Percentiles rank a stretch among this genome's conserved stretches.
Conservation (phyloP, 306 rosid genomes). For the Medicago ruthenica region DNA sequence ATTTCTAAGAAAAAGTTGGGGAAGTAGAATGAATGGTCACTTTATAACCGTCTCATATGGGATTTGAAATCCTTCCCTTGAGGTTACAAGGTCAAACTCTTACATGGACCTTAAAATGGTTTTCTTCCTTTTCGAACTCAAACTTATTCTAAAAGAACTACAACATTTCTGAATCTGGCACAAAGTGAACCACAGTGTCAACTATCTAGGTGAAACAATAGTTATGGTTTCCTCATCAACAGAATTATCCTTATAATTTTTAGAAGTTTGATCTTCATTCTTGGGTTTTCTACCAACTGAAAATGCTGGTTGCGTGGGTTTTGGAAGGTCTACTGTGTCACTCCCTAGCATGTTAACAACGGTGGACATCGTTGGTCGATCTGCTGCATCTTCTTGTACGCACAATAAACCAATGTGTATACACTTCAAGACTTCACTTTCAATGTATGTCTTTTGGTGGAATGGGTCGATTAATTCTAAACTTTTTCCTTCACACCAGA, state of each 20-base stretch:
- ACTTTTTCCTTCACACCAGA: constrained; percentile 52
- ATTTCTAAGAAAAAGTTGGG: too few species aligned
- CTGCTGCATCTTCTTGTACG: constrained; percentile 52
- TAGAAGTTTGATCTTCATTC: constrained; percentile 19
- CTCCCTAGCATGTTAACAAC: constrained; percentile 47
- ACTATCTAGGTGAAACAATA: background rate
- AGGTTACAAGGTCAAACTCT: too few species aligned
- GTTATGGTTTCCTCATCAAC: constrained; percentile 25
- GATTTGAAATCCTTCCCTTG: too few species aligned
- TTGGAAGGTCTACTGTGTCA: constrained; percentile 42
- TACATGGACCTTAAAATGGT: too few species aligned
- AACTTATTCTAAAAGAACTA: background rate
- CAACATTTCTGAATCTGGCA: background rate
- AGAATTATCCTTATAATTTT: constrained; percentile 33
- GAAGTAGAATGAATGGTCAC: too few species aligned
- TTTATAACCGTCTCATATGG: too few species aligned
- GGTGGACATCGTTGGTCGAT: constrained; percentile 52
- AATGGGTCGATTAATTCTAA: constrained; percentile 51
- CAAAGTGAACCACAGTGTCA: background rate
- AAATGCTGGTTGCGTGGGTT: constrained; percentile 49
- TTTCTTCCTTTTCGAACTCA: background rate
- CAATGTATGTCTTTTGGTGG: constrained; percentile 8
- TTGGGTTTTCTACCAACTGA: constrained; percentile 16
- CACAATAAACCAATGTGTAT: constrained; percentile 57
- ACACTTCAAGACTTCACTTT: constrained; percentile 41